Evolutionary conservation across 2,329 filamentous ascomycete genomes (phyloP).

Genomic region (Penicillium polonicum): DNA sequence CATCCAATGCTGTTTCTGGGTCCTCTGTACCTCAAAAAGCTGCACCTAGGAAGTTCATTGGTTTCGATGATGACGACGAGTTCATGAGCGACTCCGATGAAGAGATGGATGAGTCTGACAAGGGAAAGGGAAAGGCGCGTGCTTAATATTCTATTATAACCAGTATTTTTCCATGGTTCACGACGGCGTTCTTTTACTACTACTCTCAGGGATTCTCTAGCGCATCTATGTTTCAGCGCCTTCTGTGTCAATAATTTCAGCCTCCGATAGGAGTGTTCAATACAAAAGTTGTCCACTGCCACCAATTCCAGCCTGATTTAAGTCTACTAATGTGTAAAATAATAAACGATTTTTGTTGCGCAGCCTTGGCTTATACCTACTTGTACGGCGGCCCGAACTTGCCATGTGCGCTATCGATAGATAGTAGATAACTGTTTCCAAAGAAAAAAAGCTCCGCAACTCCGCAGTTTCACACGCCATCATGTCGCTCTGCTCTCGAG

Average conservation of each 20-base stretch:
- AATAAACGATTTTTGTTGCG: not conserved
- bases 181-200: slow-evolving; percentile 20
- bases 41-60: slow-evolving; percentile 42
- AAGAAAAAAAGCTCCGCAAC: slow-evolving; percentile 23
- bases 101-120: slow-evolving; percentile 28
- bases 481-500: slow-evolving; percentile 32
- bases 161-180: slow-evolving; percentile 13
- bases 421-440: slow-evolving; percentile 20
- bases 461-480: slow-evolving; percentile 17
- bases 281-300: not conserved
- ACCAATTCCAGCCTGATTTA: not conserved
- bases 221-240: slow-evolving; percentile 10
- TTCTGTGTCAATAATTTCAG: slow-evolving; percentile 10
- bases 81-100: slow-evolving; percentile 46
- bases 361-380: not conserved
- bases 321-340: not conserved
- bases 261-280: not conserved
- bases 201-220: slow-evolving; percentile 4
- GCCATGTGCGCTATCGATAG: slow-evolving; percentile 26
- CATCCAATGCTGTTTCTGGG: slow-evolving; percentile 16
- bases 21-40: slow-evolving; percentile 29
- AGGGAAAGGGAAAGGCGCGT: slow-evolving; percentile 39
- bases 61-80: slow-evolving; percentile 51
- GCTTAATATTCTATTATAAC: slow-evolving; percentile 21
- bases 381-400: slow-evolving; percentile 19